These are phyloP conservation scores for Serendipita sp. DNA, from an alignment of 768 basidiomycete species.

Conservation along the genomic window DNA sequence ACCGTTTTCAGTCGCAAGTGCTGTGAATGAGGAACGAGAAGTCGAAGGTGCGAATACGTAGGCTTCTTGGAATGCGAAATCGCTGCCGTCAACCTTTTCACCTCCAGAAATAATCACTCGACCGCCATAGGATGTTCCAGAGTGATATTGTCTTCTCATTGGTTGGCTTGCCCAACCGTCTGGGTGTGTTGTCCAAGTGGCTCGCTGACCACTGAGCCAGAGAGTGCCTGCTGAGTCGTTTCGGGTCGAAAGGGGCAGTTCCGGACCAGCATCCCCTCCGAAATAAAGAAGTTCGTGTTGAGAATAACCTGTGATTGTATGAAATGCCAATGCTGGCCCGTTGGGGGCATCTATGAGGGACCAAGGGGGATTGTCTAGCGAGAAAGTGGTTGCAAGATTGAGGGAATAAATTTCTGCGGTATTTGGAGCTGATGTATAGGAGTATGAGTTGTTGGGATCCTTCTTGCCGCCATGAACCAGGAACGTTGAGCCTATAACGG, in stretches of 20 bases:
- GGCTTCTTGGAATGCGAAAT: conserved; percentile 41
- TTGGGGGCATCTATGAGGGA: conserved; percentile 34
- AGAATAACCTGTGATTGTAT: conserved; percentile 54
- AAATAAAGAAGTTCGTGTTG: conserved; percentile 42
- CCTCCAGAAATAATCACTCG: conserved; percentile 63
- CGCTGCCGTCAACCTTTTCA: conserved; percentile 65
- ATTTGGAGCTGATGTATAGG: conserved; percentile 61
- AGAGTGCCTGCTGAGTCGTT: conserved; percentile 52
- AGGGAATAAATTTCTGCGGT: conserved; percentile 54
- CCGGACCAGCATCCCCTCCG: conserved; percentile 57
- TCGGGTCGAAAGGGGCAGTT: conserved; percentile 32
- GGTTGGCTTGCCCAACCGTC: conserved; percentile 50
- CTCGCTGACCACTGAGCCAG: conserved; percentile 23
- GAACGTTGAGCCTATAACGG: conserved; percentile 40
- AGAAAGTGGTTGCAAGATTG: conserved; percentile 44
- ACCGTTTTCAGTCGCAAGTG: conserved; percentile 29
- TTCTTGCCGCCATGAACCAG: conserved; percentile 71
- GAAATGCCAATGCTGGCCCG: conserved; percentile 60
- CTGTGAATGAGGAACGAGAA: conserved; percentile 37
- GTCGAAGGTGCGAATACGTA: conserved; percentile 33
- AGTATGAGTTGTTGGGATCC: conserved; percentile 47
- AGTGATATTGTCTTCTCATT: conserved; percentile 59
- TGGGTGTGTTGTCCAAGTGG: conserved; percentile 33
- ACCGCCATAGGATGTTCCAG: conserved; percentile 33
- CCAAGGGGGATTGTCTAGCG: conserved; percentile 53